phyloP scores from a whole-genome alignment of 768 basidiomycete species.

The Rhizopogon vinicolor region DNA sequence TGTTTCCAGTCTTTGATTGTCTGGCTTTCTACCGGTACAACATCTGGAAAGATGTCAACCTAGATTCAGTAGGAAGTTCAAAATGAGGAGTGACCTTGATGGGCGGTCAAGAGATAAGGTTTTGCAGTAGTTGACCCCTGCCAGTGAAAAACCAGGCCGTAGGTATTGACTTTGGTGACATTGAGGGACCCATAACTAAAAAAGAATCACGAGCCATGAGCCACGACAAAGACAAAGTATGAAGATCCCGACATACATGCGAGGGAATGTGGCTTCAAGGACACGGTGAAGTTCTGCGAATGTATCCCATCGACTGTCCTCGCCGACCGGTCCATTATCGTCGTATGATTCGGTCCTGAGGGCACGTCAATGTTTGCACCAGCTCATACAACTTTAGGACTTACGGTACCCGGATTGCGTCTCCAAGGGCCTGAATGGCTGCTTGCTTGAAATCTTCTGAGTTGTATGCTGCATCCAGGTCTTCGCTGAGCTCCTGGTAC shows the following conservation, averaged over 20 bases:
- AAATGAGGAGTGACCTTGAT: slow-evolving; percentile 31
- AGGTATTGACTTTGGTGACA: slow-evolving; percentile 54
- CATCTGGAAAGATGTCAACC: slow-evolving; percentile 36
- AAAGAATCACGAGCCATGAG: not conserved
- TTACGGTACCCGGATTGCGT: slow-evolving; percentile 34
- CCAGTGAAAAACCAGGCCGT: slow-evolving; percentile 55
- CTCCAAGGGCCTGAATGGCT: slow-evolving; percentile 26
- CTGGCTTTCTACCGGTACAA: slow-evolving; percentile 54
- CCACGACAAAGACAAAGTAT: not conserved
- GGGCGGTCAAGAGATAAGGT: slow-evolving; percentile 49
- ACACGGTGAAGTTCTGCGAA: slow-evolving; percentile 10
- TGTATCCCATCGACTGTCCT: slow-evolving; percentile 30
- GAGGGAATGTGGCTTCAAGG: slow-evolving; percentile 45
- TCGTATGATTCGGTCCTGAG: slow-evolving; percentile 43
- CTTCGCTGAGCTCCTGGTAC: slow-evolving; percentile 21
- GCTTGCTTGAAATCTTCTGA: slow-evolving; percentile 28
- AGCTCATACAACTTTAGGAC: slow-evolving; percentile 1
- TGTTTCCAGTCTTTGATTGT: slow-evolving; percentile 52
- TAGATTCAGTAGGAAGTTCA: not conserved
- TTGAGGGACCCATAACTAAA: slow-evolving; percentile 41
- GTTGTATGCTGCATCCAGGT: slow-evolving; percentile 22
- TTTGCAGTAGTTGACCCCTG: slow-evolving; percentile 44
- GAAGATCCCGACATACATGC: slow-evolving; percentile 36
- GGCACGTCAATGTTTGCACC: not conserved
- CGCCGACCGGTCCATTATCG: slow-evolving; percentile 37